Evolutionary conservation across 1,139 yeast genomes (phyloP).

Genomic region (Suhomyces guaymorum): DNA sequence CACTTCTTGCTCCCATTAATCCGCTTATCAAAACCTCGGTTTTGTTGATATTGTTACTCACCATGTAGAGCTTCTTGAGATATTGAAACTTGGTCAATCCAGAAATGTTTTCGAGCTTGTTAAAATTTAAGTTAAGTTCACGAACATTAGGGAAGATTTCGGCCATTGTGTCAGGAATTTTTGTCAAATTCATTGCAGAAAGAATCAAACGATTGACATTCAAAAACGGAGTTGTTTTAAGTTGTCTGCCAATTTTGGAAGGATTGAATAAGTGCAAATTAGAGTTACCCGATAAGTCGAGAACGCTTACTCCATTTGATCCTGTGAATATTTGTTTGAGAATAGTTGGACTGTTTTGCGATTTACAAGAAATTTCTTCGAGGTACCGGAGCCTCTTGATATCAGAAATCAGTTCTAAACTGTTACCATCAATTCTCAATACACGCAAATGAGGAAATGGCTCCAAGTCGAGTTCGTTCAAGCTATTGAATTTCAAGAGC

Average conservation of each 20-base stretch:
- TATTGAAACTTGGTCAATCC: slow-evolving; percentile 32
- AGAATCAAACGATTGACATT: slow-evolving; percentile 43
- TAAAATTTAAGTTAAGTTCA: slow-evolving; percentile 54
- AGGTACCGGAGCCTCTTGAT: slow-evolving; percentile 35
- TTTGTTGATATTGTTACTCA: slow-evolving; percentile 46
- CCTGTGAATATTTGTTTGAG: slow-evolving; percentile 23
- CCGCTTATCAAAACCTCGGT: slow-evolving; percentile 37
- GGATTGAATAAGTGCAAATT: slow-evolving; percentile 13
- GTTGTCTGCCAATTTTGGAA: slow-evolving; percentile 1
- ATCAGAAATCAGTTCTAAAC: slow-evolving; percentile 27
- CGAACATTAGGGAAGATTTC: slow-evolving; percentile 47
- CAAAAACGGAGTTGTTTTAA: slow-evolving; percentile 27
- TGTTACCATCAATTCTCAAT: slow-evolving; percentile 50
- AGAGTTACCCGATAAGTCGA: slow-evolving; percentile 46
- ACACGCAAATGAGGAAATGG: slow-evolving; percentile 43
- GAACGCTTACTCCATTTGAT: slow-evolving; percentile 23
- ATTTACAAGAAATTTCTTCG: slow-evolving; percentile 46
- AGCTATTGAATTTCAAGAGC: slow-evolving; percentile 41
- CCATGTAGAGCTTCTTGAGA: slow-evolving; percentile 42
- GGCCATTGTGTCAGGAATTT: slow-evolving; percentile 39
- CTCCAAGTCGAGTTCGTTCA: slow-evolving; percentile 33
- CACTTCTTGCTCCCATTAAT: slow-evolving; percentile 30
- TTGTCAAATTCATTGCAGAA: slow-evolving; percentile 45
- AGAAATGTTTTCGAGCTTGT: slow-evolving; percentile 34
- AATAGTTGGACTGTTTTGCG: slow-evolving; percentile 27